Evolutionary conservation across 2,329 filamentous ascomycete species (phyloP).

Genomic region (Calonectria multiphialidica): DNA sequence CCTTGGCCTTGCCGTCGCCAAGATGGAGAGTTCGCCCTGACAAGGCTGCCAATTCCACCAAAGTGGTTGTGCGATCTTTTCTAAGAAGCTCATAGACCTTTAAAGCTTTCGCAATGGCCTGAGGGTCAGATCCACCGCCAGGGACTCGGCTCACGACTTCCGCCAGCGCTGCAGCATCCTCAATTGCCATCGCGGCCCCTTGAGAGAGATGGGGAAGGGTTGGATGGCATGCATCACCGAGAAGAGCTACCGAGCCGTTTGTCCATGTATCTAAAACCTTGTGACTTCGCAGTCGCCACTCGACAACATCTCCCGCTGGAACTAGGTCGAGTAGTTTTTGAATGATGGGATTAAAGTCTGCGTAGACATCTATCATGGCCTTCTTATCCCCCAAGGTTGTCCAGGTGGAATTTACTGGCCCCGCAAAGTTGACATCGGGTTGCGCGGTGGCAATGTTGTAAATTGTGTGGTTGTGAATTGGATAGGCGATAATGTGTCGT

Average conservation of each 20-base stretch:
- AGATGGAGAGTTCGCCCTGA: background rate
- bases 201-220: background rate
- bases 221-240: slow-evolving; percentile 12
- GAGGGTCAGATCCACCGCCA: background rate
- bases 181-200: background rate
- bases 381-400: slow-evolving; percentile 25
- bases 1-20: background rate
- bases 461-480: slow-evolving; percentile 27
- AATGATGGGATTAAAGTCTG: slow-evolving; percentile 22
- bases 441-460: slow-evolving; percentile 26
- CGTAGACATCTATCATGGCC: slow-evolving; percentile 25
- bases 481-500: slow-evolving; percentile 27
- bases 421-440: slow-evolving; percentile 27
- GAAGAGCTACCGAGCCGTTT: background rate
- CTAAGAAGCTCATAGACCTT: background rate
- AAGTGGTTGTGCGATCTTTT: background rate
- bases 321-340: slow-evolving; percentile 17
- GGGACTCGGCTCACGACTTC: background rate
- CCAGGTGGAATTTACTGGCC: slow-evolving; percentile 21
- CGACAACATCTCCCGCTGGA: slow-evolving; percentile 10
- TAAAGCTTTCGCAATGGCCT: background rate
- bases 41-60: background rate
- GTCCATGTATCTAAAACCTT: slow-evolving; percentile 23
- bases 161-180: background rate
- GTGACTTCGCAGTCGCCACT: slow-evolving; percentile 26